These are phyloP conservation scores for Penstemon barbatus DNA, from an alignment of 257 asterid genomes.

Conservation along the genomic window DNA sequence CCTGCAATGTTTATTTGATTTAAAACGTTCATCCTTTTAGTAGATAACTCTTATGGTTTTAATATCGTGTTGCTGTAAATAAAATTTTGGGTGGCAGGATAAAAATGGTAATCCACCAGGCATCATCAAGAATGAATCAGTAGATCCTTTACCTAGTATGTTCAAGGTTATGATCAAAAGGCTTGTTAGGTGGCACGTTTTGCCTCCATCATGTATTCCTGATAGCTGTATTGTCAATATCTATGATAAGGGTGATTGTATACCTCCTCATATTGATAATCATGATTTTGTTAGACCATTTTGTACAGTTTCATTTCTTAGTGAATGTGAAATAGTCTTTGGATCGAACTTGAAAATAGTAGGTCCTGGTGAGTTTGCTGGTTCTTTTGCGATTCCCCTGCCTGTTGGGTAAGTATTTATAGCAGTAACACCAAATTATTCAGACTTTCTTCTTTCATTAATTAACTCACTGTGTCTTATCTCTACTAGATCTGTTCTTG, in stretches of 20 bases:
- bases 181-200: slow-evolving; percentile 69
- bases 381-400: slow-evolving; percentile 56
- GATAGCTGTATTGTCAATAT: slow-evolving; percentile 91
- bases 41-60: background rate
- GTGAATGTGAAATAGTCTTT: slow-evolving; percentile 73
- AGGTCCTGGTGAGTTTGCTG: slow-evolving; percentile 82
- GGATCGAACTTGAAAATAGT: slow-evolving; percentile 59
- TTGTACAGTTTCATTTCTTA: slow-evolving; percentile 77
- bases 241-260: slow-evolving; percentile 84
- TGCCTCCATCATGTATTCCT: slow-evolving; percentile 81
- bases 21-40: background rate
- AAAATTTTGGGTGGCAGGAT: slow-evolving; percentile 45
- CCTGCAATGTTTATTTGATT: slow-evolving; percentile 19
- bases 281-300: slow-evolving; percentile 87
- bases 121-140: slow-evolving; percentile 57
- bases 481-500: slow-evolving; percentile 70
- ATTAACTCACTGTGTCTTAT: background rate
- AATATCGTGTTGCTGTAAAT: background rate
- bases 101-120: slow-evolving; percentile 84
- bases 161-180: slow-evolving; percentile 73
- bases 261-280: slow-evolving; percentile 92
- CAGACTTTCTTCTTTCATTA: background rate
- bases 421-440: background rate
- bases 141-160: slow-evolving; percentile 70
- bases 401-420: slow-evolving; percentile 69